A percentile compares a stretch with the other conserved stretches of the same genome.
Evolutionary conservation across 2,329 filamentous ascomycete species (phyloP).

Genomic region (Pseudogymnoascus sp.): DNA sequence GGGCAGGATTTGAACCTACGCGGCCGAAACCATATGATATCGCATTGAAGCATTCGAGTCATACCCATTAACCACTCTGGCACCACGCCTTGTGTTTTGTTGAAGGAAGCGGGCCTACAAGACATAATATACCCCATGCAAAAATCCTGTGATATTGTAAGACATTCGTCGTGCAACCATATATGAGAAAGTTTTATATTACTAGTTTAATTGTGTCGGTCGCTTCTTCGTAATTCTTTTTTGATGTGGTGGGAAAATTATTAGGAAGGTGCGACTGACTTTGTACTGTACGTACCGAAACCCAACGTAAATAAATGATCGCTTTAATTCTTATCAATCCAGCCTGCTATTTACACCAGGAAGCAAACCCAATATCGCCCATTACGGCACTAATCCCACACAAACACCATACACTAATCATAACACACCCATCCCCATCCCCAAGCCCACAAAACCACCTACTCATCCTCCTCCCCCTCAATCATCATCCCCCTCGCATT

Average conservation of each 20-base stretch:
- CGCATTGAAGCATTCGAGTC: conserved; percentile 21
- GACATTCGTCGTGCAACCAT: background rate
- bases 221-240: background rate
- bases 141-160: background rate
- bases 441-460: background rate
- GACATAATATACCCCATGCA: background rate
- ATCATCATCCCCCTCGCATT: conserved; percentile 53
- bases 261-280: background rate
- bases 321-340: background rate
- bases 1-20: conserved; percentile 8
- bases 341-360: background rate
- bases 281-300: background rate
- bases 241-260: background rate
- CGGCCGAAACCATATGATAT: conserved; percentile 8
- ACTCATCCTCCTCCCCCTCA: conserved; percentile 32
- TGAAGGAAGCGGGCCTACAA: background rate
- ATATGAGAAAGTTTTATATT: background rate
- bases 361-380: background rate
- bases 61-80: conserved; percentile 30
- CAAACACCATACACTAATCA: background rate
- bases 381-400: background rate
- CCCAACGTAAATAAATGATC: background rate
- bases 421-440: background rate
- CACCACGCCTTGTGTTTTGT: conserved; percentile 16
- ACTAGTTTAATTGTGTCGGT: background rate